Base-by-base conservation (phyloP, 2,329 filamentous ascomycete species). In the Ophiostoma novo-ulmi region DNA sequence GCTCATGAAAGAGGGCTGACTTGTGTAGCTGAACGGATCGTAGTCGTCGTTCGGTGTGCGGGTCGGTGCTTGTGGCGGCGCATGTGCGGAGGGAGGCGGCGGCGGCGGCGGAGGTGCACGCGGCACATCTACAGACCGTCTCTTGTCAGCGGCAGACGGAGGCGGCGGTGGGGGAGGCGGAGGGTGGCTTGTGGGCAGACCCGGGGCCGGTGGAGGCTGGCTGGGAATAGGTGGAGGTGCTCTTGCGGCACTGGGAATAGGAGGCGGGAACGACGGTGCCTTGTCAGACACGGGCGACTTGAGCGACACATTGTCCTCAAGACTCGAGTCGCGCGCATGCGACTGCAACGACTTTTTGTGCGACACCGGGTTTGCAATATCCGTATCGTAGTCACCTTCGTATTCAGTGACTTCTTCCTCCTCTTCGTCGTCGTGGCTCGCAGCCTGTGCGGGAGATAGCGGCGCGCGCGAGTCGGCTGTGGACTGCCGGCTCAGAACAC, bases 371-470 rank as follows among this genome's bases (percentile, higher is more conserved):
- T 94, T 92, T 1, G 91, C 94, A 77, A 98, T 98, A 78, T 98
- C 95, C 7, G 95, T 98, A 76, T 98, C 95, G 78, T 98, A 98
- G 77, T 98, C 95, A 7, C 94, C 95, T 78, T 99, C 95, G 77
- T 98, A 98, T 77, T 97, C 94, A 0, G 93, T 96, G 44, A 93
- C 86, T 76, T 96, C 93, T 72, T 91, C 92, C 72, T 91, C 90
- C 36, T 88, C 89, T 17, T 90, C 89, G 41, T 88, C 88, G 41
- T 91, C 89, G 35, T 39, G 41, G 0, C 31, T 79, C 11, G 76
- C 75, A 13, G 80, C 80, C 73, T 75, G 77, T 70, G 80, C 80
- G 20, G 85, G 81, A 14, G 82, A 80, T 13, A 80, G 75, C 1
- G 78, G 75, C 2, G 70, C 11, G 67, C 81, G 81, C 69, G 82